phyloP scores from a whole-genome alignment of 495 filamentous ascomycete genomes.

The Podospora australis region DNA sequence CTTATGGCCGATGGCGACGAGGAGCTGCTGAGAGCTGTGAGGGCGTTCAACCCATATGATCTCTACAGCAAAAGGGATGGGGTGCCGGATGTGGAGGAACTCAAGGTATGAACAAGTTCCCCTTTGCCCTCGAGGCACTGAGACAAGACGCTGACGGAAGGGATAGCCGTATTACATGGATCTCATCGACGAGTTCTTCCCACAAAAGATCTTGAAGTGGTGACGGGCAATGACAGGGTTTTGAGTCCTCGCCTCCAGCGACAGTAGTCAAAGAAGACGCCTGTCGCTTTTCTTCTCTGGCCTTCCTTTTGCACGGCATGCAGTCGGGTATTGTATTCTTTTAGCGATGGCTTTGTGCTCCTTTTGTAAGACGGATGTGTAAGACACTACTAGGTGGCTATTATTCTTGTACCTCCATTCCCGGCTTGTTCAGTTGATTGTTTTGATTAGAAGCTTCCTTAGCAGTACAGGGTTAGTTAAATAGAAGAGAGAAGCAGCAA shows the following conservation, averaged over 20 bases:
- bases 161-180: conserved; percentile 71
- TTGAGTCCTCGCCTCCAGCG: not conserved
- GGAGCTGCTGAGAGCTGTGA: conserved; percentile 70
- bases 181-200: conserved; percentile 81
- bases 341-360: too few species aligned
- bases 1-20: conserved; percentile 78
- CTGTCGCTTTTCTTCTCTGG: too few species aligned
- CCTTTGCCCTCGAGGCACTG: not conserved
- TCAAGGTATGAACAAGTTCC: conserved; percentile 47
- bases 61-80: conserved; percentile 88
- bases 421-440: too few species aligned
- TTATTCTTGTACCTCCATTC: too few species aligned
- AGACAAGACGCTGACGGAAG: conserved; percentile 1
- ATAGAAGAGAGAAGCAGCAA: too few species aligned
- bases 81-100: conserved; percentile 62
- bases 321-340: too few species aligned
- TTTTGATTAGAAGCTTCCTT: too few species aligned
- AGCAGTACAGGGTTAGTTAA: too few species aligned
- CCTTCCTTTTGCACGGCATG: too few species aligned
- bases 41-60: conserved; percentile 87
- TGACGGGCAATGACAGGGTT: conserved; percentile 30
- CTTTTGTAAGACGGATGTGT: too few species aligned
- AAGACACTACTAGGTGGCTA: too few species aligned
- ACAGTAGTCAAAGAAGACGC: not conserved
- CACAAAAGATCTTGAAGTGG: conserved; percentile 70